A percentile compares a stretch with the other conserved stretches of the same genome.
These are phyloP conservation scores for Suillus occidentalis DNA, from an alignment of 768 basidiomycete genomes.

Conservation along the genomic window DNA sequence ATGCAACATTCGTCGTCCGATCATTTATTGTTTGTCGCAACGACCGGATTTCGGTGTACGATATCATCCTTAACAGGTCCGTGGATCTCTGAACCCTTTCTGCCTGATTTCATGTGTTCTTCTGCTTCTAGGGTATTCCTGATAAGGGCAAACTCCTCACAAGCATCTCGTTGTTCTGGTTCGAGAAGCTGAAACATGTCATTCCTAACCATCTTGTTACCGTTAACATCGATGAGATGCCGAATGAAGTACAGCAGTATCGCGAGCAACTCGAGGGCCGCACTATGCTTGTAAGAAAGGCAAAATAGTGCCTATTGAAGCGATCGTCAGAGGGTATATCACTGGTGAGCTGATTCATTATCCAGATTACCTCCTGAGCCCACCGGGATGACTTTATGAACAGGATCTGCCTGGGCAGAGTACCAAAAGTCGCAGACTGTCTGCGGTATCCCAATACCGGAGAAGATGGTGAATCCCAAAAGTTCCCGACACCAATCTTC, in stretches of 20 bases:
- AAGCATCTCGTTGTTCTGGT: constrained; percentile 94
- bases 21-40: constrained; percentile 88
- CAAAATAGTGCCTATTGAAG: constrained; percentile 88
- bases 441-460: constrained; percentile 77
- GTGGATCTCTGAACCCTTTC: constrained; percentile 30
- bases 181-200: constrained; percentile 72
- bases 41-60: constrained; percentile 95
- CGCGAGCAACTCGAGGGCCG: constrained; percentile 77
- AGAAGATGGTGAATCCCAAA: constrained; percentile 78
- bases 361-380: neutral
- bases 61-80: constrained; percentile 92
- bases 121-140: constrained; percentile 77
- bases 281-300: constrained; percentile 88
- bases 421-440: constrained; percentile 87
- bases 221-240: constrained; percentile 77
- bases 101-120: constrained; percentile 6
- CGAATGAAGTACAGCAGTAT: constrained; percentile 78
- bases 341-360: constrained; percentile 59
- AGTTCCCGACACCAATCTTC: constrained; percentile 80
- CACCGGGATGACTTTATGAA: neutral
- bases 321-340: constrained; percentile 94
- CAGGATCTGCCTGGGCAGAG: constrained; percentile 95
- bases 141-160: constrained; percentile 91
- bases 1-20: constrained; percentile 68
- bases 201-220: constrained; percentile 92